A percentile compares a stretch with the other conserved stretches of the same genome.
Evolutionary conservation across 345 rosid genomes (phyloP).

Genomic region (Brassica incana): DNA sequence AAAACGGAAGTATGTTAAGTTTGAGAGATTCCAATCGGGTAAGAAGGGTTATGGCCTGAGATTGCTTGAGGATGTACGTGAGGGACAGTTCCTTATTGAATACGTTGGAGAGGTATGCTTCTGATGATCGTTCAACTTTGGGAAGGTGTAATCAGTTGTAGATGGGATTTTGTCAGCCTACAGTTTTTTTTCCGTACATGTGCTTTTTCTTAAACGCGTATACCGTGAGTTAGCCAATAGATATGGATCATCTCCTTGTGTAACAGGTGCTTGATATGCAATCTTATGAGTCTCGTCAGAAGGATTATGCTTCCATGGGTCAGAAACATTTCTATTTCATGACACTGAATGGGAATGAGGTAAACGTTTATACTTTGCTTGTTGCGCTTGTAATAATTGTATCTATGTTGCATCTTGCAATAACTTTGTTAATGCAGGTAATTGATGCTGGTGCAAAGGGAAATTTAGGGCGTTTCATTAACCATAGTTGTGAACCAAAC

Average conservation of each 20-base stretch:
- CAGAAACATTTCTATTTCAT: constrained; percentile 99
- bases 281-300: constrained; percentile 76
- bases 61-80: constrained; percentile 64
- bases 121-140: constrained; percentile 22
- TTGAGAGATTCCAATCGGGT: constrained; percentile 77
- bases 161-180: constrained; percentile 7
- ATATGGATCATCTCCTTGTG: background rate
- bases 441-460: constrained; percentile 97
- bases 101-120: constrained; percentile 93
- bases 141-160: constrained; percentile 15
- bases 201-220: background rate
- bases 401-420: constrained; percentile 3
- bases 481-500: constrained; percentile 99
- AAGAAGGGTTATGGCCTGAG: constrained; percentile 96
- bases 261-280: constrained; percentile 95
- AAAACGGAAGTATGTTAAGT: constrained; percentile 67
- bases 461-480: constrained; percentile 94
- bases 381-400: constrained; percentile 6
- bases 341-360: constrained; percentile 98
- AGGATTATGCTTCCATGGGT: constrained; percentile 83
- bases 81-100: constrained; percentile 88
- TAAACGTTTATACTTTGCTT: constrained; percentile 36
- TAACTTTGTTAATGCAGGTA: constrained; percentile 57
- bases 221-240: background rate
- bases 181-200: background rate